Conservation (phyloP, 441 rosid genomes). For the Adansonia madagascariensis region DNA sequence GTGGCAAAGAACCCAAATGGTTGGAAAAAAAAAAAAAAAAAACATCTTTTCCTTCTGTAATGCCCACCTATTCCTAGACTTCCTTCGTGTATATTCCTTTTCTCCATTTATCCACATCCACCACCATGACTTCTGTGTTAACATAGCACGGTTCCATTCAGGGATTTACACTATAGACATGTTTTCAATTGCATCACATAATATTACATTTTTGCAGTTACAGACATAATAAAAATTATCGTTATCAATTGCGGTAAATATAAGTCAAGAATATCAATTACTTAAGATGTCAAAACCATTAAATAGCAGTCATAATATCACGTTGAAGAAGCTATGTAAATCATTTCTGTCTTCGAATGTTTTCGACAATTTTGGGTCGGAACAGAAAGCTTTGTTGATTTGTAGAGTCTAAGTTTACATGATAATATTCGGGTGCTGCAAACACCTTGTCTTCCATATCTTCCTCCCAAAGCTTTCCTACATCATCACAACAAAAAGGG, state of each 20-base stretch:
- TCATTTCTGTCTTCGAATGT: slow-evolving; percentile 38
- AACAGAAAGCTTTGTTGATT: slow-evolving; percentile 64
- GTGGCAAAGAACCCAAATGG: slow-evolving; percentile 75
- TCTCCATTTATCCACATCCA: slow-evolving; percentile 71
- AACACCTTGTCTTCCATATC: slow-evolving; percentile 33
- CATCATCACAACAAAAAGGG: slow-evolving; percentile 70
- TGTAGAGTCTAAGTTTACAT: slow-evolving; percentile 59
- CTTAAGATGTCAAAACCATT: too few relatives aligned
- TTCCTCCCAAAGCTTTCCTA: slow-evolving; percentile 30
- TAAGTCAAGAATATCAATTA: too few relatives aligned
- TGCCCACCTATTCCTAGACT: slow-evolving; percentile 76
- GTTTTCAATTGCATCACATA: too few relatives aligned
- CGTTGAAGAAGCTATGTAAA: too few relatives aligned
- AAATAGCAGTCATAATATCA: too few relatives aligned
- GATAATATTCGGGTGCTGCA: slow-evolving; percentile 82
- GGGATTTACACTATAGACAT: too few relatives aligned
- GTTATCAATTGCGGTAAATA: too few relatives aligned
- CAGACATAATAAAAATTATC: too few relatives aligned
- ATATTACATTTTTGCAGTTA: too few relatives aligned
- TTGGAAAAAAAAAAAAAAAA: slow-evolving; percentile 15
- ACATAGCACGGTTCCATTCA: slow-evolving; percentile 59
- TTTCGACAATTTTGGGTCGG: slow-evolving; percentile 41
- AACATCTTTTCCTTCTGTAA: slow-evolving; percentile 65
- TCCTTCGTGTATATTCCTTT: slow-evolving; percentile 48
- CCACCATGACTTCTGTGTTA: slow-evolving; percentile 80